Base-by-base conservation (phyloP, 2,329 filamentous ascomycete genomes). In the Fusarium devonianum region DNA sequence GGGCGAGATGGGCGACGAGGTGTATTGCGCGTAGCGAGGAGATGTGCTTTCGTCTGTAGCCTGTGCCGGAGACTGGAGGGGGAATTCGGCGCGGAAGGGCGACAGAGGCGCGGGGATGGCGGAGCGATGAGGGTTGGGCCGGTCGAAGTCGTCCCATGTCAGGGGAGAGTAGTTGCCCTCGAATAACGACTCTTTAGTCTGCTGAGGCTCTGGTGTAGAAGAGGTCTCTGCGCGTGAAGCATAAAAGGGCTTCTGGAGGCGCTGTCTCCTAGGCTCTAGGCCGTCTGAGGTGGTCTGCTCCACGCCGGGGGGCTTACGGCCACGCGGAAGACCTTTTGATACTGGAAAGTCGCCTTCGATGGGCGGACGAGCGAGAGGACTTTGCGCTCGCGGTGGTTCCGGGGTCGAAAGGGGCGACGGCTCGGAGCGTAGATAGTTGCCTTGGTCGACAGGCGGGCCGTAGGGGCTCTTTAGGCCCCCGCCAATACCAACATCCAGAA, bases 81-180 rank as follows among this genome's bases (percentile, higher is more conserved):
- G 53, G 23, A 41, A 52, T 8, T 64, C 50, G 7, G 39, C 14
- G 23, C 44, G 49, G 28, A 66, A 56, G 4, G 69, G 68, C 1
- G 66, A 66, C 6, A 73, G 67, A 12, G 72, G 72, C 11, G 70
- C 61, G 0, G 70, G 69, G 19, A 74, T 63, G 12, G 72, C 71
- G 0, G 72, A 72, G 22, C 61, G 61, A 36, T 71, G 68, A 1
- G 64, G 62, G 17, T 68, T 59, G 1, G 55, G 52, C 3, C 54
- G 53, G 36, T 69, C 65, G 29, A 71, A 65, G 33, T 64, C 56
- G 12, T 59, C 57, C 67, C 68, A 70, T 38, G 58, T 62, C 6
- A 67, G 65, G 3, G 61, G 51, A 4, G 55, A 36, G 38, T 64
- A 42, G 29, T 49, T 42, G 25, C 44, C 35, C 5, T 56, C 51